phyloP scores from a whole-genome alignment of 179 eudicot species.

The Drosera spatulata region DNA sequence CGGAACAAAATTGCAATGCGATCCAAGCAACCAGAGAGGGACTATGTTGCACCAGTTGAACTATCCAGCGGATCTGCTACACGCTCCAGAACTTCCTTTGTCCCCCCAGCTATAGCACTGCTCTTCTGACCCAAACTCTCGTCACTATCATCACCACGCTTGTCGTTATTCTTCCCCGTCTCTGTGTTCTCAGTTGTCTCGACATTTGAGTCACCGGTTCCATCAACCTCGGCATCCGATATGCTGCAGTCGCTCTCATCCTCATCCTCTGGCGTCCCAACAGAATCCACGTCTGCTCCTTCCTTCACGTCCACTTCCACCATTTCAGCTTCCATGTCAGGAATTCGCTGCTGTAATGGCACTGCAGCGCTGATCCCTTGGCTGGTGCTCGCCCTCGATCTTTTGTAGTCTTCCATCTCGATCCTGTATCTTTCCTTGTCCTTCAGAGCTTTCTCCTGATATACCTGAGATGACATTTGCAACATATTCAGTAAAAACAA shows the following conservation, averaged over 20 bases:
- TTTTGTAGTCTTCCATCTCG: slow-evolving; percentile 67
- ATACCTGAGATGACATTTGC: slow-evolving; percentile 29
- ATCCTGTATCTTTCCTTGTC: slow-evolving; percentile 84
- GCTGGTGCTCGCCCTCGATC: slow-evolving; percentile 33
- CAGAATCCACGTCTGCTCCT: slow-evolving; percentile 15
- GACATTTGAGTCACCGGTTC: too few species aligned
- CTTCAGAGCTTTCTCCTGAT: slow-evolving; percentile 61
- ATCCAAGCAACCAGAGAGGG: too few species aligned
- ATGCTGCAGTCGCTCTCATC: slow-evolving; percentile 28
- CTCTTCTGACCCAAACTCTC: neutral
- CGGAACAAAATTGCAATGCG: too few species aligned
- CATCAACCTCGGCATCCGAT: slow-evolving; percentile 14
- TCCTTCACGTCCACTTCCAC: slow-evolving; percentile 22
- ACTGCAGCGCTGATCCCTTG: slow-evolving; percentile 38
- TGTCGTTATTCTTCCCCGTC: neutral
- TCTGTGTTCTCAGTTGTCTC: slow-evolving; percentile 7
- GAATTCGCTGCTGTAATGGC: slow-evolving; percentile 53
- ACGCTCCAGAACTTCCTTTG: too few species aligned
- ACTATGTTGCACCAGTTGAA: too few species aligned
- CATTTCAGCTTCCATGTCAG: slow-evolving; percentile 16
- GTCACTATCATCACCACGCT: neutral
- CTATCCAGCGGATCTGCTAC: too few species aligned
- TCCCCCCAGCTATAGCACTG: neutral
- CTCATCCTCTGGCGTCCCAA: slow-evolving; percentile 15
- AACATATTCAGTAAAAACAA: neutral